Conservation (phyloP, 2,329 filamentous ascomycete species). For the Fusarium sp. region DNA sequence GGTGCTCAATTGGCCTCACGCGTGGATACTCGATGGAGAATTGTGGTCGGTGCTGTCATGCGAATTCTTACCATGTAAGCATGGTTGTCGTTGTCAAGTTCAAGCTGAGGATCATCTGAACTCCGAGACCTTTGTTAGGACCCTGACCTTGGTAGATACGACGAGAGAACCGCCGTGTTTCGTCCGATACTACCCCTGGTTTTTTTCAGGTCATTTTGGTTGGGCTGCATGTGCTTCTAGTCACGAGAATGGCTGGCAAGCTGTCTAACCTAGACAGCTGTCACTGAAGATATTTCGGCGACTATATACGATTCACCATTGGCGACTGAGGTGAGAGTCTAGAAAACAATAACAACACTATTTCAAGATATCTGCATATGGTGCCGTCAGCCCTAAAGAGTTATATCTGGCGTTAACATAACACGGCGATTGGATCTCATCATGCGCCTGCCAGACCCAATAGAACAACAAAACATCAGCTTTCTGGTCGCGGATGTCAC, state of each 20-base stretch:
- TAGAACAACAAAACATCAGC: constrained; percentile 5
- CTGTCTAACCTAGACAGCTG: constrained; percentile 4
- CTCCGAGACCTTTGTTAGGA: constrained; percentile 2
- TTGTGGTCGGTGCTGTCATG: constrained; percentile 22
- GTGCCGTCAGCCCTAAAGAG: constrained; percentile 8
- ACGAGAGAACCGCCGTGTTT: constrained; percentile 26
- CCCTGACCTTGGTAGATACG: constrained; percentile 11
- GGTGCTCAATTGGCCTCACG: constrained; percentile 15
- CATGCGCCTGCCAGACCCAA: constrained; percentile 27
- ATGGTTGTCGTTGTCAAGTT: background rate
- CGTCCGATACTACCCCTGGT: constrained; percentile 16
- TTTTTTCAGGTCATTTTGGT: constrained; percentile 11
- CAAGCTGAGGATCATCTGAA: constrained; percentile 24
- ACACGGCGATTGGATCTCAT: constrained; percentile 31
- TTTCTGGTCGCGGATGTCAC: constrained; percentile 14
- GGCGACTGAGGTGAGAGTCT: constrained; percentile 8
- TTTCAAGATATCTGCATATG: background rate
- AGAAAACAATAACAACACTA: constrained; percentile 5
- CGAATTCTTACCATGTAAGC: background rate
- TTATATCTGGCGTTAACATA: constrained; percentile 18
- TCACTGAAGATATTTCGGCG: constrained; percentile 22
- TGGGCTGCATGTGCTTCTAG: constrained; percentile 16
- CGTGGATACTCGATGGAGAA: constrained; percentile 11
- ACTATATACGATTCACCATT: constrained; percentile 36
- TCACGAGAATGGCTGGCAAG: constrained; percentile 30